These are phyloP conservation scores for Phytophthora nicotianae DNA, from an alignment of 352 stramenopile species.

Conservation along the genomic window DNA sequence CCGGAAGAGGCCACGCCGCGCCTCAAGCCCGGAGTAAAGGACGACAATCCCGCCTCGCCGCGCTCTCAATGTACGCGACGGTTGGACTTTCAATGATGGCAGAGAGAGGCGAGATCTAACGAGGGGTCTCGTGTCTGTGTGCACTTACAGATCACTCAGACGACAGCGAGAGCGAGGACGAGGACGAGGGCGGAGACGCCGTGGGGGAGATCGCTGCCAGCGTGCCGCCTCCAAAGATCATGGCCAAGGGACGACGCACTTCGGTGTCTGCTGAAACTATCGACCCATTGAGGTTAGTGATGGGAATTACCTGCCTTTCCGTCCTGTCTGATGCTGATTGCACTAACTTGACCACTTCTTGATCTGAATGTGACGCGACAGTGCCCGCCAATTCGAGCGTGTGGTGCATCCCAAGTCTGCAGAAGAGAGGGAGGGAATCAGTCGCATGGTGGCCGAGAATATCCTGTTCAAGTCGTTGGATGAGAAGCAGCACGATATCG, in stretches of 20 bases:
- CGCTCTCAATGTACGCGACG: slow-evolving; percentile 36
- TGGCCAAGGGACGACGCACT: slow-evolving; percentile 85
- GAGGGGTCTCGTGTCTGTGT: slow-evolving; percentile 4
- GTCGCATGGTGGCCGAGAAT: slow-evolving; percentile 86
- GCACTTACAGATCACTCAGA: slow-evolving; percentile 72
- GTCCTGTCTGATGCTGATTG: slow-evolving; percentile 19
- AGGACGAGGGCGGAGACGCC: slow-evolving; percentile 78
- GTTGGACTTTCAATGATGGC: background rate
- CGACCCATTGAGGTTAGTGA: slow-evolving; percentile 65
- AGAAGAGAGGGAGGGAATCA: slow-evolving; percentile 78
- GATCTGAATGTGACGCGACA: slow-evolving; percentile 31
- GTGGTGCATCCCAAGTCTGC: slow-evolving; percentile 86
- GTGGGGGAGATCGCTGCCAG: slow-evolving; percentile 85
- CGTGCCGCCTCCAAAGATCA: slow-evolving; percentile 54
- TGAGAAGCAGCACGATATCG: slow-evolving; percentile 87
- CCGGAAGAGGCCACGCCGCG: slow-evolving; percentile 73
- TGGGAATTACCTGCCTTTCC: background rate
- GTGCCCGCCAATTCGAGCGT: slow-evolving; percentile 80
- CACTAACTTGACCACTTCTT: slow-evolving; percentile 10
- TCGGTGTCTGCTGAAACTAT: slow-evolving; percentile 91
- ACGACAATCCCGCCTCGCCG: slow-evolving; percentile 52
- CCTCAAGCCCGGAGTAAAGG: slow-evolving; percentile 46
- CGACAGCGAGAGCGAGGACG: slow-evolving; percentile 88
- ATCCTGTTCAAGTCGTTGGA: slow-evolving; percentile 92
- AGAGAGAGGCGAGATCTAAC: slow-evolving; percentile 3